Base-by-base conservation (phyloP, 352 stramenopile species). In the Elongisporangium prolatum region DNA sequence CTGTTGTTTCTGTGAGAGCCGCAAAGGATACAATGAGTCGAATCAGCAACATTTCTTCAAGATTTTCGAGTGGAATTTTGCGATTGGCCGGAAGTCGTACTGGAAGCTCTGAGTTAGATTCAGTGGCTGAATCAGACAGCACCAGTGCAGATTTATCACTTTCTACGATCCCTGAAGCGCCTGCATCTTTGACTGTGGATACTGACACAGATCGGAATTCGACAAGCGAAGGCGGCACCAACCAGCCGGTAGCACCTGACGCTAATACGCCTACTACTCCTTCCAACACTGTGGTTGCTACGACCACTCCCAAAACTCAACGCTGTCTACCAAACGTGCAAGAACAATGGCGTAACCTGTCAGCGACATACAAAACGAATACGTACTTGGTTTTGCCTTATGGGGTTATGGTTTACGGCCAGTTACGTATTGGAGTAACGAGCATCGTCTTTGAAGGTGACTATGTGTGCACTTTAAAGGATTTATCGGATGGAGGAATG, bases 401-500 rank as follows among this genome's bases (percentile, higher is more conserved):
- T 0, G 84, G 84, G 18, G 61, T 90, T 4, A 73, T 92, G 59
- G 76, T 94, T 8, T 82, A 87, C 52, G 84, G 84, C 51, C 79
- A 80, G 17, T 64, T 94, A 47, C 82, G 84, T 11, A 86, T 94
- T 40, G 84, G 84, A 10, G 61, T 69, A 21, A 77, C 71, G 2
- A 92, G 80, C 17, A 86, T 94, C 48, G 79, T 91, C 9, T 94
- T 94, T 57, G 84, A 94, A 60, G 84, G 84, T 18, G 81, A 92
- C 51, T 78, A 79, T 49, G 80, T 92, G 14, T 80, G 77, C 13
- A 89, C 82, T 9, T 55, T 92, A 18, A 77, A 84, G 50, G 68
- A 80, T 24, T 69, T 92, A 5, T 68, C 78, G 3, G 78, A 90
- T 21, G 50, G 28, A 14, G 28, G 28, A 40, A 40, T 40, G 28